Percentiles rank a stretch among this genome's conserved stretches.
These are phyloP conservation scores for Cutaneotrichosporon dermatis DNA, from an alignment of 1,284 basidiomycete species.

Conservation along the genomic window DNA sequence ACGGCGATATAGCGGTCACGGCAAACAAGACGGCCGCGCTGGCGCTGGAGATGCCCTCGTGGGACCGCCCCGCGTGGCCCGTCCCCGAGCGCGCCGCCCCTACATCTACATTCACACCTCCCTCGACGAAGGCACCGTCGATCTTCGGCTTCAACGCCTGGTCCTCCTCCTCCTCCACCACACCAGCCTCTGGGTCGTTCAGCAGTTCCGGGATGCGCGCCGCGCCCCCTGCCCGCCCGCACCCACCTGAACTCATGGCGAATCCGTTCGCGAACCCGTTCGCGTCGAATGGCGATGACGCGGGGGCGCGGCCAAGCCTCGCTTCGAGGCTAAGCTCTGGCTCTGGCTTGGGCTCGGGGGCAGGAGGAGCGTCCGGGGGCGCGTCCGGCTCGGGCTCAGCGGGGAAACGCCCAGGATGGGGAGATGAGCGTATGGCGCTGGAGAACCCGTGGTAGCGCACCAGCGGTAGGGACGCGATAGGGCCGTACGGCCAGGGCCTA, in stretches of 20 bases:
- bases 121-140: constrained; percentile 8
- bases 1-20: constrained; percentile 30
- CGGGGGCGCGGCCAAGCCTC: no score
- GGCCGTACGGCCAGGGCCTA: no score
- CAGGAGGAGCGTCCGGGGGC: no score
- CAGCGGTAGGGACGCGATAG: no score
- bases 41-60: constrained; percentile 20
- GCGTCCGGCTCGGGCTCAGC: not conserved
- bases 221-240: constrained; percentile 44
- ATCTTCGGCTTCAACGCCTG: constrained; percentile 38
- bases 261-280: constrained; percentile 14
- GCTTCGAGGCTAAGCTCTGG: no score
- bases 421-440: constrained; percentile 25
- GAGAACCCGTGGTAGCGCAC: constrained; percentile 34
- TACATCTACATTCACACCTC: no score
- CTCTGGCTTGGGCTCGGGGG: no score
- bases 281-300: constrained; percentile 5
- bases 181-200: constrained; percentile 16
- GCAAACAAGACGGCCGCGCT: constrained; percentile 7
- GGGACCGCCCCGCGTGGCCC: constrained; percentile 26
- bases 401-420: not conserved
- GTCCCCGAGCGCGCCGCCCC: not conserved
- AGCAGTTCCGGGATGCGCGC: constrained; percentile 13
- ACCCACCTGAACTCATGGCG: constrained; percentile 39
- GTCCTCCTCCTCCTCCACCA: constrained; percentile 21